phyloP scores from a whole-genome alignment of 805 yeast genomes.

The Kluyveromyces lactis region DNA sequence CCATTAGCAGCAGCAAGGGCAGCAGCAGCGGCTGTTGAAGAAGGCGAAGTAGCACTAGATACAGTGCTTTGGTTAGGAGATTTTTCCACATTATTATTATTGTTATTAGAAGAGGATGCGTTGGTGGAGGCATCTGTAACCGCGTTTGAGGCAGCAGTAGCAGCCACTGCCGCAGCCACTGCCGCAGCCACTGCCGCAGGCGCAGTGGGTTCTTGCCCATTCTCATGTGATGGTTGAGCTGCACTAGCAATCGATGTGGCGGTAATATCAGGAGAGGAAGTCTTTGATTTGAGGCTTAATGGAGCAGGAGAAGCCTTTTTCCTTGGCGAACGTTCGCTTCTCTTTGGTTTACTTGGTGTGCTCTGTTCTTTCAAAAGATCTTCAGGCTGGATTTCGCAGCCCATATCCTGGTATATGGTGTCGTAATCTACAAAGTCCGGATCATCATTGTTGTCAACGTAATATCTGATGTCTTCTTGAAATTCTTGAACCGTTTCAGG shows the following conservation, averaged over 20 bases:
- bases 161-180: slow-evolving; percentile 22
- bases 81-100: background rate
- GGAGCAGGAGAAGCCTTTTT: slow-evolving; percentile 27
- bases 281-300: background rate
- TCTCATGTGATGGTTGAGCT: background rate
- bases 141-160: slow-evolving; percentile 14
- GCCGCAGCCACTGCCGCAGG: slow-evolving; percentile 4
- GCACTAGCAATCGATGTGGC: background rate
- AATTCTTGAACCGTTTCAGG: slow-evolving; percentile 69
- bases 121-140: slow-evolving; percentile 11
- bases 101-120: slow-evolving; percentile 10
- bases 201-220: background rate
- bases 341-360: slow-evolving; percentile 7
- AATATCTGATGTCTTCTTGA: slow-evolving; percentile 85
- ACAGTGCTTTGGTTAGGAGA: background rate
- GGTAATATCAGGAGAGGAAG: background rate
- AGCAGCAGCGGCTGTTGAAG: slow-evolving; percentile 1
- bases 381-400: slow-evolving; percentile 39
- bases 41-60: background rate
- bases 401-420: slow-evolving; percentile 81
- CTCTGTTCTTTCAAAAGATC: slow-evolving; percentile 33
- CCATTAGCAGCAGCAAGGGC: slow-evolving; percentile 1
- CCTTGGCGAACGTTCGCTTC: slow-evolving; percentile 33
- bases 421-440: slow-evolving; percentile 92
- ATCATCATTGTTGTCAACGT: slow-evolving; percentile 88